phyloP scores from a whole-genome alignment of 2,329 filamentous ascomycete genomes.

The Talaromyces marneffei region DNA sequence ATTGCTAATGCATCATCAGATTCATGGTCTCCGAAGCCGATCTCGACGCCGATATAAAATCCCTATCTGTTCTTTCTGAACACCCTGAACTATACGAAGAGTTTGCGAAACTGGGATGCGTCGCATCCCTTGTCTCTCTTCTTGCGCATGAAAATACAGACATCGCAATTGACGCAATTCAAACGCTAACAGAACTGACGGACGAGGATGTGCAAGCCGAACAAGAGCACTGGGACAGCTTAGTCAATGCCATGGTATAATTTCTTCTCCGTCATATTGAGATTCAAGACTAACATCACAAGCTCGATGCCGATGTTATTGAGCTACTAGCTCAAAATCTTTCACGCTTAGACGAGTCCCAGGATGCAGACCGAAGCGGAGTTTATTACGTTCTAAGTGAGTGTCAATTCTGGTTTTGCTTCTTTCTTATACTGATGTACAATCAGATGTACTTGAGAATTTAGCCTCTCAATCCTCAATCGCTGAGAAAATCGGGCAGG shows the following conservation, averaged over 20 bases:
- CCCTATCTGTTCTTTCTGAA: constrained; percentile 77
- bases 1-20: constrained; percentile 25
- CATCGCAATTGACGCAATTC: constrained; percentile 84
- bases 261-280: background rate
- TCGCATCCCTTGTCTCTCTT: constrained; percentile 68
- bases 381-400: constrained; percentile 73
- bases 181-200: constrained; percentile 84
- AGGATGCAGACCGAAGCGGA: constrained; percentile 69
- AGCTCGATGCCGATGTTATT: constrained; percentile 40
- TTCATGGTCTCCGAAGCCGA: constrained; percentile 84
- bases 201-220: constrained; percentile 85
- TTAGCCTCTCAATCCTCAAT: constrained; percentile 65
- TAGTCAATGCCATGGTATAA: constrained; percentile 59
- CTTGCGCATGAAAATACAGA: constrained; percentile 95
- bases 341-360: constrained; percentile 66
- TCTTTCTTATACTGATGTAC: constrained; percentile 15
- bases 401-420: constrained; percentile 10
- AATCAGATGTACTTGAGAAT: constrained; percentile 67
- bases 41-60: constrained; percentile 81
- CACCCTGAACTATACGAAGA: constrained; percentile 77
- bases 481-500: constrained; percentile 65
- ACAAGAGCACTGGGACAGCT: constrained; percentile 69
- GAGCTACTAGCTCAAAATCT: constrained; percentile 53
- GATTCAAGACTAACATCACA: background rate
- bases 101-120: constrained; percentile 69